Base-by-base conservation (phyloP, 345 rosid species). In the Citrus medica region DNA sequence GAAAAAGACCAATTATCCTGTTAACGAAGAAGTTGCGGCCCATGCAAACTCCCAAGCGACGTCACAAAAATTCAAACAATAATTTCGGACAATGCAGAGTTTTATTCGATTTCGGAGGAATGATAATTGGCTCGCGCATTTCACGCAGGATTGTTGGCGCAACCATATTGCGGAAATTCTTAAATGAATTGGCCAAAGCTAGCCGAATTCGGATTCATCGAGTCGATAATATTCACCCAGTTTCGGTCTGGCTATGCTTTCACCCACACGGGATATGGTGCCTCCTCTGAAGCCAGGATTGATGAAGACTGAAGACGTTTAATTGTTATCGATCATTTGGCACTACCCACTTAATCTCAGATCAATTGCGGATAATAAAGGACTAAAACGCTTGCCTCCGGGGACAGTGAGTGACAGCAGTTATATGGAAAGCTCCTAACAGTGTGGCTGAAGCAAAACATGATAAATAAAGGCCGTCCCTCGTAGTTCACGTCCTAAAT, bases 81-180 rank as follows among this genome's bases (percentile, higher is more conserved):
- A 38, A 69, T n/a, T 46, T 3, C 37, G 51, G 16, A 13, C 82
- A 70, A 27, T 42, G 77, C 42, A 79, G 25, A 3, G 51, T 46
- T 63, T 14, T 33, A 17, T 79, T 82, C 24, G 58, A 79, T 4
- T 82, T 82, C 9, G 82, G 79, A 4, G 82, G 85, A 59, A 3
- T 79, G 25, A 79, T 72, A 6, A 22, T 82, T 37, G 85, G 74
- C 16, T 8, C 64, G 9, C 22, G 69, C 69, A 58, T 67, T 62
- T 67, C 79, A 7, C 85, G 67, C 40, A 76, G 80, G 58, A 35
- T 79, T 19, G 71, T 32, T 67, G 83, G 76, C 55, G 77, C 74
- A n/a, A 17, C 69, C 8, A 9, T 71, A 10, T 24, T 30, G n/a
- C 59, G 21, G 27, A 60, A 53, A 4, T 80, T 83, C 46, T 4